Conservation (phyloP, 176 grass and related monocot genomes). For the Phyllostachys edulis region DNA sequence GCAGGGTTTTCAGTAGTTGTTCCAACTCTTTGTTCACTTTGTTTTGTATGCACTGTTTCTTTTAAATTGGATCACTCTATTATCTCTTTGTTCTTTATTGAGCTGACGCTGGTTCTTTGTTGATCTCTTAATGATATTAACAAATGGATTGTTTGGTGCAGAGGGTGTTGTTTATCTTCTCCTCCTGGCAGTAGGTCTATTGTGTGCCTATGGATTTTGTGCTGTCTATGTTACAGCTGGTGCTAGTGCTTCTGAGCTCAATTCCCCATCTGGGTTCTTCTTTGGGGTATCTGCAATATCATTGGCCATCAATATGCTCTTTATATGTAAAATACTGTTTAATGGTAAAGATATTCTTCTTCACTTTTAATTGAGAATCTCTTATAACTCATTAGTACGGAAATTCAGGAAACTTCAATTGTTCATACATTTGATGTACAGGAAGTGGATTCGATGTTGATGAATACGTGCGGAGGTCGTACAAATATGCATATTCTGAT, state of each 20-base stretch:
- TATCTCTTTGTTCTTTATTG: conserved; percentile 28
- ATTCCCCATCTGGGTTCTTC: conserved; percentile 95
- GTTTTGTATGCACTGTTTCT: conserved; percentile 1
- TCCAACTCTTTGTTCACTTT: conserved; percentile 22
- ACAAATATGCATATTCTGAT: conserved; percentile 99
- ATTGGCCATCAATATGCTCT: conserved; percentile 97
- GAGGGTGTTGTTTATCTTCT: conserved; percentile 98
- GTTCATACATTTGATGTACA: conserved; percentile 42
- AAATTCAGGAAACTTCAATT: background rate
- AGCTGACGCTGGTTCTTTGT: conserved; percentile 4
- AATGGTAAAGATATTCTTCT: conserved; percentile 62
- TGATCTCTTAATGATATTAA: conserved; percentile 21
- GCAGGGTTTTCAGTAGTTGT: background rate
- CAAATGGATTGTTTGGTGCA: conserved; percentile 53
- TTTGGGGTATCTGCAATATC: conserved; percentile 95
- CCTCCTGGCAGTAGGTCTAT: conserved; percentile 77
- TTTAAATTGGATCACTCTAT: background rate
- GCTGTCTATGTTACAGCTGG: conserved; percentile 94
- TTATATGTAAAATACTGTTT: conserved; percentile 97
- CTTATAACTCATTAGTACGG: background rate
- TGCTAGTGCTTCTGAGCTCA: conserved; percentile 80
- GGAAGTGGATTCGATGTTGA: conserved; percentile 97
- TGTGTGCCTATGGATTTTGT: conserved; percentile 95
- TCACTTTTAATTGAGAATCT: conserved; percentile 4
- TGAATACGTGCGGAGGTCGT: conserved; percentile 87